Conservation (phyloP, 106 monocot species). For the Acorus gramineus region DNA sequence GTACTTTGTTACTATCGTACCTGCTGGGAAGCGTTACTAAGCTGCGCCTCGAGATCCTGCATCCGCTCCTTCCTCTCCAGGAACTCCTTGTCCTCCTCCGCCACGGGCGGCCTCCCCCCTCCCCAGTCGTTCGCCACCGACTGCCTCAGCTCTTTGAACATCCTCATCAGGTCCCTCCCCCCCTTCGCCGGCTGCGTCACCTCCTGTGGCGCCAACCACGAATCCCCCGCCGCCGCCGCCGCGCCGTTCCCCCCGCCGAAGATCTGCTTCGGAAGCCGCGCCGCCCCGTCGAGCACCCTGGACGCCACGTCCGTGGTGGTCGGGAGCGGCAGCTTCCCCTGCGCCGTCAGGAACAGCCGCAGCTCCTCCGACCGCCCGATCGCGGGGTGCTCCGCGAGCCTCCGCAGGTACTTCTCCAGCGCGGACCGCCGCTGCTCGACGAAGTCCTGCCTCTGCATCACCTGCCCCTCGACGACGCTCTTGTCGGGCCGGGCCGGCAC, state of each 20-base stretch:
- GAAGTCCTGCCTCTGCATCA: slow-evolving; percentile 91
- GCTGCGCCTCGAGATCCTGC: slow-evolving; percentile 80
- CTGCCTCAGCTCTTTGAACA: slow-evolving; percentile 92
- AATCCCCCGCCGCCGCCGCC: slow-evolving; percentile 7
- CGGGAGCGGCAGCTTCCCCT: slow-evolving; percentile 47
- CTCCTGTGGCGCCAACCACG: slow-evolving; percentile 36
- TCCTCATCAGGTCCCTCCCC: slow-evolving; percentile 73
- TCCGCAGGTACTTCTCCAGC: slow-evolving; percentile 67
- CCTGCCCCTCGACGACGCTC: slow-evolving; percentile 76
- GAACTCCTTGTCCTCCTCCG: slow-evolving; percentile 86
- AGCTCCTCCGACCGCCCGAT: slow-evolving; percentile 74
- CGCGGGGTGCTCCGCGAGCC: slow-evolving; percentile 60
- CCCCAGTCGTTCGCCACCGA: slow-evolving; percentile 73
- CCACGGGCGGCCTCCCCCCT: slow-evolving; percentile 33
- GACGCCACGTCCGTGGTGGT: slow-evolving; percentile 59
- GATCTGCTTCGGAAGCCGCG: slow-evolving; percentile 61
- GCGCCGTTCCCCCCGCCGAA: slow-evolving; percentile 10
- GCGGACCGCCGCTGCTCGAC: slow-evolving; percentile 75
- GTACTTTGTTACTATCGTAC: slow-evolving; percentile 13
- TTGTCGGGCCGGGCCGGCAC: slow-evolving; percentile 85
- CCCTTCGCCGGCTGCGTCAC: slow-evolving; percentile 66
- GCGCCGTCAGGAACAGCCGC: slow-evolving; percentile 40
- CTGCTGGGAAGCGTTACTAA: slow-evolving; percentile 71
- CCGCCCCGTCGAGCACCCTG: slow-evolving; percentile 72
- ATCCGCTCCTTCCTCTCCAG: slow-evolving; percentile 76